phyloP scores from a whole-genome alignment of 768 basidiomycete genomes.

The Termitomyces bulborhizus region DNA sequence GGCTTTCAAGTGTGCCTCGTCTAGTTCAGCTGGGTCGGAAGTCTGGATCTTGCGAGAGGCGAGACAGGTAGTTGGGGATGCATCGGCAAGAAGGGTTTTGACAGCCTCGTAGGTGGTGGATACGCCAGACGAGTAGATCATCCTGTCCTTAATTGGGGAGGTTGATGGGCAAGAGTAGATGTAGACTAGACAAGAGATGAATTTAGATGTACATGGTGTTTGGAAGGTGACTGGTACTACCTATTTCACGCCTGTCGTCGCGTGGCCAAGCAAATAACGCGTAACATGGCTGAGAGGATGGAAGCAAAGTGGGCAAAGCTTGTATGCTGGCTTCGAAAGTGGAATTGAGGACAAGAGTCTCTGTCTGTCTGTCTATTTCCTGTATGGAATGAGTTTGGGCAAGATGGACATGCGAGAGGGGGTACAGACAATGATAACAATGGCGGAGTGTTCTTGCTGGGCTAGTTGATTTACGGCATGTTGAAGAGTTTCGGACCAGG shows the following conservation, averaged over 20 bases:
- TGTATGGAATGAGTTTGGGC: conserved; percentile 18
- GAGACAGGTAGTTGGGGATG: conserved; percentile 32
- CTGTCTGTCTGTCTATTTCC: conserved; percentile 62
- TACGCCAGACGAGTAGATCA: conserved; percentile 82
- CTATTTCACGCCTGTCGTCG: conserved; percentile 44
- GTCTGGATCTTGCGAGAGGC: conserved; percentile 73
- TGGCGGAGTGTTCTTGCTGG: conserved; percentile 35
- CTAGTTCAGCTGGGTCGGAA: conserved; percentile 69
- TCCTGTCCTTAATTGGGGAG: conserved; percentile 79
- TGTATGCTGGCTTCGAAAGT: conserved; percentile 33
- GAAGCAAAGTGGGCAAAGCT: conserved; percentile 42
- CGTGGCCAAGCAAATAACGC: conserved; percentile 66
- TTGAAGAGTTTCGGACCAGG: conserved; percentile 62
- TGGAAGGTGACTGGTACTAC: conserved; percentile 25
- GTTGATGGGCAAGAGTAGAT: conserved; percentile 86
- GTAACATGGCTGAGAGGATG: conserved; percentile 57
- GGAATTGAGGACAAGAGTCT: conserved; percentile 47
- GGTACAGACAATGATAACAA: conserved; percentile 56
- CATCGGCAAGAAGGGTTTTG: conserved; percentile 42
- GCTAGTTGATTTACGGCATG: conserved; percentile 58
- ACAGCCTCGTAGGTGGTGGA: conserved; percentile 49
- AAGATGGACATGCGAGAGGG: neutral
- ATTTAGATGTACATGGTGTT: conserved; percentile 16
- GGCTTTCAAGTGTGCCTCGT: conserved; percentile 51
- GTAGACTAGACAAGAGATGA: conserved; percentile 50